These are phyloP conservation scores for Nothophaeocryptopus gaeumannii DNA, from an alignment of 2,329 filamentous ascomycete genomes.

Conservation along the genomic window DNA sequence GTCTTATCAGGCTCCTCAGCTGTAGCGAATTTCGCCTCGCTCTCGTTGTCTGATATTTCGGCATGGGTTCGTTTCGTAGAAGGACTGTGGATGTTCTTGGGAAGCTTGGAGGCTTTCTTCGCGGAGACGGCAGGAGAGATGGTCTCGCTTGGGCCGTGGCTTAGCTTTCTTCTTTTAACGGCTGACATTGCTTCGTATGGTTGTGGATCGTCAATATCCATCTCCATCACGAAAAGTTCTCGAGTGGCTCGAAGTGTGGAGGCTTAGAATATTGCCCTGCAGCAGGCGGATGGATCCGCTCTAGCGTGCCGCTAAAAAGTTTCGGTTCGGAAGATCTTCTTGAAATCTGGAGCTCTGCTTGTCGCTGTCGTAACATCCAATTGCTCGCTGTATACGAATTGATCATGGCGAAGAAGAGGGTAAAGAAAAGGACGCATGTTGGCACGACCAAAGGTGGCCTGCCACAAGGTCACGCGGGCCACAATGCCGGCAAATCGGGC, in stretches of 20 bases:
- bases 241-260: not conserved
- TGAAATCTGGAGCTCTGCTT: no score
- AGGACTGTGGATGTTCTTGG: not conserved
- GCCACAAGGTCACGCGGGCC: conserved; percentile 49
- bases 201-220: conserved; percentile 2
- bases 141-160: conserved; percentile 10
- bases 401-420: conserved; percentile 74
- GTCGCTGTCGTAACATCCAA: not conserved
- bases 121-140: not conserved
- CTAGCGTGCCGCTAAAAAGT: no score
- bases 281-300: no score
- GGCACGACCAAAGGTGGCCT: conserved; percentile 60
- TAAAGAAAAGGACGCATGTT: conserved; percentile 85
- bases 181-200: conserved; percentile 35
- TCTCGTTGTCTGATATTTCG: conserved; percentile 9
- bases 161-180: conserved; percentile 45
- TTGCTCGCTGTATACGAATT: not conserved
- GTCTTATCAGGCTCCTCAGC: not conserved
- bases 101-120: not conserved
- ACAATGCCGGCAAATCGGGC: conserved; percentile 53
- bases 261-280: no score
- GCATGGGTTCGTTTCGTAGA: not conserved
- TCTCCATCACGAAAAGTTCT: conserved; percentile 3
- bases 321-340: no score
- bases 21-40: conserved; percentile 6